Conservation (phyloP, 148 eudicot species). For the Camellia sinensis region DNA sequence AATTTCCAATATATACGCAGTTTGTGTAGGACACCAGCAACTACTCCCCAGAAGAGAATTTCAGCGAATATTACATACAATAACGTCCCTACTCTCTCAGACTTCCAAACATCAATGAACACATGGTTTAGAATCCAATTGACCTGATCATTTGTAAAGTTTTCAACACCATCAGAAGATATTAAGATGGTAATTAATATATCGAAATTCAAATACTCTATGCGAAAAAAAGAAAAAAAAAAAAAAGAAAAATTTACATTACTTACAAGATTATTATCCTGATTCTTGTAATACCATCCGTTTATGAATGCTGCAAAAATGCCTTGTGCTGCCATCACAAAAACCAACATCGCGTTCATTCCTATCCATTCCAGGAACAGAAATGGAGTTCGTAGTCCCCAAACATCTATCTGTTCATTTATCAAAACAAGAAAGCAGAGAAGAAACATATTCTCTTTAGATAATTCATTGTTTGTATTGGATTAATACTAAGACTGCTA, state of each 20-base stretch:
- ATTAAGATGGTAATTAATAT: background rate
- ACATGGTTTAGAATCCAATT: slow-evolving; percentile 50
- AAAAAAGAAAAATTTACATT: background rate
- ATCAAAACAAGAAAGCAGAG: background rate
- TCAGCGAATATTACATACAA: slow-evolving; percentile 50
- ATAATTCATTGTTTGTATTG: background rate
- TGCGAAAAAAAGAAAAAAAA: background rate
- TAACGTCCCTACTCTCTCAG: slow-evolving; percentile 40
- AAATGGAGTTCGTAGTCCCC: slow-evolving; percentile 49
- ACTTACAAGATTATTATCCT: slow-evolving; percentile 41
- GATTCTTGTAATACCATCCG: slow-evolving; percentile 46
- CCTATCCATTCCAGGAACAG: slow-evolving; percentile 55
- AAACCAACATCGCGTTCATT: slow-evolving; percentile 55
- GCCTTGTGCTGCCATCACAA: slow-evolving; percentile 52
- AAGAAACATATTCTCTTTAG: background rate
- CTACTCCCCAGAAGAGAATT: slow-evolving; percentile 46
- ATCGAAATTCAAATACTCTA: no score
- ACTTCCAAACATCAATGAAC: slow-evolving; percentile 46
- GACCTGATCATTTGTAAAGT: slow-evolving; percentile 25
- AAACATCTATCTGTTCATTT: slow-evolving; percentile 44
- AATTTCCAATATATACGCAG: slow-evolving; percentile 51
- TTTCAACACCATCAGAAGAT: background rate
- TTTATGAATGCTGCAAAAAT: slow-evolving; percentile 46
- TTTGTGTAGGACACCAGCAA: slow-evolving; percentile 46
- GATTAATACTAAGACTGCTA: background rate